Evolutionary conservation across 2,329 filamentous ascomycete genomes (phyloP).

Genomic region (Dothistroma septosporum): DNA sequence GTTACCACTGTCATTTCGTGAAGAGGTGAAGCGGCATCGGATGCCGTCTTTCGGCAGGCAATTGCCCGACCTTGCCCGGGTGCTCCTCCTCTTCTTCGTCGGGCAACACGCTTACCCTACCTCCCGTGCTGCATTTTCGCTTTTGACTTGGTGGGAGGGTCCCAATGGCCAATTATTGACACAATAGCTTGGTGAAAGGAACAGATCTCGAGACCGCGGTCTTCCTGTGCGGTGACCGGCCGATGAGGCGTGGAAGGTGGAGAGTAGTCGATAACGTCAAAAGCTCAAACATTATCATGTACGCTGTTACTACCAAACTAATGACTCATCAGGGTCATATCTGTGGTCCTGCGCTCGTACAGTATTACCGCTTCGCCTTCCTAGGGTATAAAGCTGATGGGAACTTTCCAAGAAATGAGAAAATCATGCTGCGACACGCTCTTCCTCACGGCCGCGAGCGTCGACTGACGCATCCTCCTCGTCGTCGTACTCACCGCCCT

Average conservation of each 20-base stretch:
- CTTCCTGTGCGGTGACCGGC: neutral
- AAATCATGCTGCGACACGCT: slow-evolving; percentile 30
- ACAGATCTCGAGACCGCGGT: neutral
- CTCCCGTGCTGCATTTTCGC: neutral
- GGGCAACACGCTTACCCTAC: neutral
- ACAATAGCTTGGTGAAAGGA: neutral
- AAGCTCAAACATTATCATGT: slow-evolving; percentile 19
- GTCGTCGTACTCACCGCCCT: slow-evolving; percentile 57
- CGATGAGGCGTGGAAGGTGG: neutral
- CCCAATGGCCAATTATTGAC: neutral
- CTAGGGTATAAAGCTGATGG: slow-evolving; percentile 25
- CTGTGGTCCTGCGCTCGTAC: slow-evolving; percentile 22
- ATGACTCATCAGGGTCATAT: slow-evolving; percentile 21
- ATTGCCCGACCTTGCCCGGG: neutral
- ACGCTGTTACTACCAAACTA: slow-evolving; percentile 11
- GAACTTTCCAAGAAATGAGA: slow-evolving; percentile 6
- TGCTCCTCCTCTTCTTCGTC: neutral
- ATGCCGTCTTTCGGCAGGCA: neutral
- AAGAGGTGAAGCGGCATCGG: neutral
- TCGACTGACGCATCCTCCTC: slow-evolving; percentile 53
- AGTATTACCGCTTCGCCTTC: slow-evolving; percentile 24
- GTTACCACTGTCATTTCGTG: neutral
- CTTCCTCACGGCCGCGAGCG: slow-evolving; percentile 47
- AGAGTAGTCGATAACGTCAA: neutral
- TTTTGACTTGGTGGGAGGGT: neutral